Evolutionary conservation across 306 rosid genomes (phyloP), one percentile per base, ranked within the genome.

Genomic region (Echinosophora koreensis): DNA sequence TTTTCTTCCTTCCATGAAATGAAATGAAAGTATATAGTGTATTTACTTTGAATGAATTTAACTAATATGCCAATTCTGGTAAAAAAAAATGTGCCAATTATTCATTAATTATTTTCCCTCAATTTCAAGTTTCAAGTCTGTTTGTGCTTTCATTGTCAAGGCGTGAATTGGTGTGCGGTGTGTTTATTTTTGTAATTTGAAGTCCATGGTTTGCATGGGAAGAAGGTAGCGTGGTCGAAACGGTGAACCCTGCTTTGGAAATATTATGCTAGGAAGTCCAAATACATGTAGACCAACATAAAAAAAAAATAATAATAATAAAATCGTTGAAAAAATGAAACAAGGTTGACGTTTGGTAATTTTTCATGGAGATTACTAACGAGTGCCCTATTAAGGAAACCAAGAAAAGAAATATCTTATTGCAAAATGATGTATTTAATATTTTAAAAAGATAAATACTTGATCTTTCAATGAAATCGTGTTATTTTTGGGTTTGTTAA

Each of bases 211-310:
- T 44, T 44, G 88, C 80, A 51, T 84, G 78, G 97, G 89, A 87
- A 81, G 41, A 68, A 82, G 96, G 82, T 16, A 86, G 80, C 97
- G 97, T 92, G 88, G 89, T 90, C 86, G 88, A 81, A 69, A 91
- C 93, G 97, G 90, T 37, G 89, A 78, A 79, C 84, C 70, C 14
- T 54, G 74, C 77, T 18, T 89, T 84, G 93, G 91, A 88, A 85
- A 79, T 87, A 59, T 78, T 51, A 62, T 76, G 12, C 6, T 74
- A 30, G 73, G 46, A 68, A 72, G 17, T 32, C 18, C 52, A 58
- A 76, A 1, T 54, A 30, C 14, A 44, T 10, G 14, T 44, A 4
- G 38, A 56, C 12, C 5, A 41, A 34, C 64, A 63, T 34, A 37
- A 42, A 44, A 30, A 30, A 30, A 9, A 44, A 44, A 44, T 44